These are phyloP conservation scores for Ascochyta fabae DNA, from an alignment of 2,329 filamentous ascomycete species.

Conservation along the genomic window DNA sequence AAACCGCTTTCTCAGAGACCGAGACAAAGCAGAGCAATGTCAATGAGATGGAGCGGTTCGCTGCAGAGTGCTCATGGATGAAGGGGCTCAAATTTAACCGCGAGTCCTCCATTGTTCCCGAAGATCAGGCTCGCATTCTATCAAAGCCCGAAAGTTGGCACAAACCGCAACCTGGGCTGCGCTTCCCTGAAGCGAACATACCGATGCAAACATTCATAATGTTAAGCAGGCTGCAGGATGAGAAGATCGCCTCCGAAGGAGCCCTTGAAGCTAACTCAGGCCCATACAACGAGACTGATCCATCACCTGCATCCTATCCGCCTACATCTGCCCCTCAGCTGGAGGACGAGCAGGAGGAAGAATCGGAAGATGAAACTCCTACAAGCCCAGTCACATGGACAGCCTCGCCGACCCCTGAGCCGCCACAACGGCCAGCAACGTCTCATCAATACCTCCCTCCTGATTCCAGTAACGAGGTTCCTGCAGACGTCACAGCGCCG, in stretches of 20 bases:
- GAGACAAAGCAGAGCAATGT: not conserved
- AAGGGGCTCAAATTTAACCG: slow-evolving; percentile 30
- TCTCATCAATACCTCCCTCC: slow-evolving; percentile 31
- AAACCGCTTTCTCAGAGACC: not conserved
- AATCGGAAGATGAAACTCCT: slow-evolving; percentile 13
- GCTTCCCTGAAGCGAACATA: slow-evolving; percentile 49
- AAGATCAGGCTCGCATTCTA: slow-evolving; percentile 59
- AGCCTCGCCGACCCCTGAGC: slow-evolving; percentile 21
- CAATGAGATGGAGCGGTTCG: slow-evolving; percentile 8
- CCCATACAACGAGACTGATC: slow-evolving; percentile 22
- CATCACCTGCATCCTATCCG: slow-evolving; percentile 21
- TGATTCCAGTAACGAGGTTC: slow-evolving; percentile 36
- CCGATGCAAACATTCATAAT: slow-evolving; percentile 43
- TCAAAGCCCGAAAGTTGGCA: slow-evolving; percentile 49
- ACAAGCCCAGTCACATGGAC: slow-evolving; percentile 32
- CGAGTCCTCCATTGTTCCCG: slow-evolving; percentile 44
- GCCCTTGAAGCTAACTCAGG: slow-evolving; percentile 8
- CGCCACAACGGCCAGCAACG: slow-evolving; percentile 21
- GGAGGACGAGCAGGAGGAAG: slow-evolving; percentile 1
- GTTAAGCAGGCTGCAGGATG: slow-evolving; percentile 26
- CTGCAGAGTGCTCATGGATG: slow-evolving; percentile 32
- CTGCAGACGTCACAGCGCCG: not conserved
- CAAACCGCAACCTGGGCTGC: slow-evolving; percentile 40
- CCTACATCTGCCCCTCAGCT: slow-evolving; percentile 4
- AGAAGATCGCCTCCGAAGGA: slow-evolving; percentile 22